These are phyloP conservation scores for Coffea humblotiana DNA, from an alignment of 305 asterid genomes.

Conservation along the genomic window DNA sequence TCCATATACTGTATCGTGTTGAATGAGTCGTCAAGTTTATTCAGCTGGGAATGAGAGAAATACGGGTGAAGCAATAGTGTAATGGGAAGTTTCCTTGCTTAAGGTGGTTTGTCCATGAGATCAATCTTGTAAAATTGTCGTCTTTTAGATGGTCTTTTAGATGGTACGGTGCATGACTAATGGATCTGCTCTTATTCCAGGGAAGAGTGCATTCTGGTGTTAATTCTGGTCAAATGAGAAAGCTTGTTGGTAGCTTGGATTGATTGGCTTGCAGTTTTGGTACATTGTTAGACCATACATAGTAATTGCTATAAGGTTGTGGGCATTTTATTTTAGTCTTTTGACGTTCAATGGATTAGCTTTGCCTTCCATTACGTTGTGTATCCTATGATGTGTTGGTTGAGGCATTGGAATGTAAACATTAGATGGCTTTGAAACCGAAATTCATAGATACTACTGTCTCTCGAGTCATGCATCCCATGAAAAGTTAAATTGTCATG, in stretches of 20 bases:
- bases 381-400: not conserved
- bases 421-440: constrained; percentile 1
- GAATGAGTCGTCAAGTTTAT: not conserved
- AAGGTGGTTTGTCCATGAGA: not conserved
- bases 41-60: not conserved
- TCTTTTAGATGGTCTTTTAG: not conserved
- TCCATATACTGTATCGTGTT: not conserved
- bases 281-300: not conserved
- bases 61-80: not conserved
- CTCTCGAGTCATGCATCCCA: too few species aligned
- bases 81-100: not conserved
- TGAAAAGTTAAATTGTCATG: too few species aligned
- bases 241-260: constrained; percentile 14
- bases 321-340: not conserved
- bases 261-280: constrained; percentile 14
- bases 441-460: too few species aligned
- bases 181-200: not conserved
- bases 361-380: not conserved
- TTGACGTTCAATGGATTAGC: not conserved
- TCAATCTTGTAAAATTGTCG: not conserved
- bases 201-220: not conserved
- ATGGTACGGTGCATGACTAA: not conserved
- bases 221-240: not conserved
- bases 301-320: constrained; percentile 3
- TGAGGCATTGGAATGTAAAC: constrained; percentile 14